Conservation (phyloP, 1,284 basidiomycete species). For the Cutaneotrichosporon sp. region DNA sequence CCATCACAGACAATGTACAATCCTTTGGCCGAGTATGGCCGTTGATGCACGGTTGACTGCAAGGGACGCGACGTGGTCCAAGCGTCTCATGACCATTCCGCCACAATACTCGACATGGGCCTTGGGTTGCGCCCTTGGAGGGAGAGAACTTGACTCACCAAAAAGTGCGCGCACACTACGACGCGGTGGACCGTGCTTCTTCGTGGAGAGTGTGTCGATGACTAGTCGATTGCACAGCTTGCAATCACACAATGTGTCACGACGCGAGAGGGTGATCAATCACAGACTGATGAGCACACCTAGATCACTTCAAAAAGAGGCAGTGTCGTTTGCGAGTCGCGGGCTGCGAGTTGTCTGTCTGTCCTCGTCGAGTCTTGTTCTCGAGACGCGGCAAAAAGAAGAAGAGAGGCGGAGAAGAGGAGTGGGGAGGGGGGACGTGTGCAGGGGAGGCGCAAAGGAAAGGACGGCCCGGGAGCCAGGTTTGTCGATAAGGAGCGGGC, state of each 20-base stretch:
- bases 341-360: not conserved
- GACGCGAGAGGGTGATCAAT: not conserved
- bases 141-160: too few species aligned
- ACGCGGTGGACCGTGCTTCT: too few species aligned
- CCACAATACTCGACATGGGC: too few species aligned
- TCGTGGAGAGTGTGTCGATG: not conserved
- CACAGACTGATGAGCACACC: too few species aligned
- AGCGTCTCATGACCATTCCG: too few species aligned
- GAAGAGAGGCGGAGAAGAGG: not conserved
- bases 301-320: not conserved
- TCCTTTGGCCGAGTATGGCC: too few species aligned
- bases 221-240: not conserved
- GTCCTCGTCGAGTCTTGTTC: not conserved
- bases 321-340: not conserved
- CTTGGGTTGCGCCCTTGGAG: too few species aligned
- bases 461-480: constrained; percentile 3
- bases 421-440: not conserved
- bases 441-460: not conserved
- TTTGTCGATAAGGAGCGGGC: constrained; percentile 1
- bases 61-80: too few species aligned
- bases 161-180: too few species aligned
- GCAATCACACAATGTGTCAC: not conserved
- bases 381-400: not conserved
- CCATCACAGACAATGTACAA: too few species aligned
- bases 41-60: too few species aligned